Evolutionary conservation across 768 basidiomycete species (phyloP).

Genomic region (Amanita pallidorosea): DNA sequence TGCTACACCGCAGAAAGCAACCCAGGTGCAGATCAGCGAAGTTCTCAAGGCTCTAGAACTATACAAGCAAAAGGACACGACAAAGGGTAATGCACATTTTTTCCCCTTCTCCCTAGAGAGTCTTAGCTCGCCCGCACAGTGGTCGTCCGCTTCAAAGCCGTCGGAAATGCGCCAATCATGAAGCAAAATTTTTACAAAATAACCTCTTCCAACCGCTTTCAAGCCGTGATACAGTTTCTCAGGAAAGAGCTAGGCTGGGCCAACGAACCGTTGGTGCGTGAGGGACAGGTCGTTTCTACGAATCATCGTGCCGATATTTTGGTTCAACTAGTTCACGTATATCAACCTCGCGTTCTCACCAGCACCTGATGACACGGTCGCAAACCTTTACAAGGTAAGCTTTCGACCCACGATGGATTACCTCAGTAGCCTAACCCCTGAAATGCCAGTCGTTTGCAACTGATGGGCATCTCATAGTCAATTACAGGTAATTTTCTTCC

Average conservation of each 20-base stretch:
- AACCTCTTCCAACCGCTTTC: slow-evolving; percentile 87
- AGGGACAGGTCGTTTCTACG: not conserved
- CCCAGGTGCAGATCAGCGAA: slow-evolving; percentile 25
- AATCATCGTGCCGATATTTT: slow-evolving; percentile 18
- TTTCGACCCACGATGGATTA: not conserved
- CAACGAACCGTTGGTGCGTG: slow-evolving; percentile 71
- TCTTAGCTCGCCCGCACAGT: slow-evolving; percentile 42
- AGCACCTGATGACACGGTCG: slow-evolving; percentile 74
- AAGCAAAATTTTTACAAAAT: slow-evolving; percentile 99
- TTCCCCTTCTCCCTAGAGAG: not conserved
- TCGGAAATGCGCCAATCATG: slow-evolving; percentile 98
- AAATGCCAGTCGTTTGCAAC: slow-evolving; percentile 65
- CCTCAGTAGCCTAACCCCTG: not conserved
- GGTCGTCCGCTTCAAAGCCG: slow-evolving; percentile 93
- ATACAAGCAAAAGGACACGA: slow-evolving; percentile 79
- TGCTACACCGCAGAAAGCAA: too few species aligned
- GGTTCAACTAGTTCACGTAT: slow-evolving; percentile 41
- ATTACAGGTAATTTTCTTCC: slow-evolving; percentile 56
- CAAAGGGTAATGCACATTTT: slow-evolving; percentile 43
- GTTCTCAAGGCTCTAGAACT: slow-evolving; percentile 67
- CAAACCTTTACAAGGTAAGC: slow-evolving; percentile 61
- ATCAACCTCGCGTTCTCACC: slow-evolving; percentile 72
- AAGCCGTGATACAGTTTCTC: slow-evolving; percentile 90
- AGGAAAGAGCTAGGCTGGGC: slow-evolving; percentile 86
- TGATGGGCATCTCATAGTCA: slow-evolving; percentile 83